phyloP scores from a whole-genome alignment of 177 flowering plant species.

The Vitis hybrid region DNA sequence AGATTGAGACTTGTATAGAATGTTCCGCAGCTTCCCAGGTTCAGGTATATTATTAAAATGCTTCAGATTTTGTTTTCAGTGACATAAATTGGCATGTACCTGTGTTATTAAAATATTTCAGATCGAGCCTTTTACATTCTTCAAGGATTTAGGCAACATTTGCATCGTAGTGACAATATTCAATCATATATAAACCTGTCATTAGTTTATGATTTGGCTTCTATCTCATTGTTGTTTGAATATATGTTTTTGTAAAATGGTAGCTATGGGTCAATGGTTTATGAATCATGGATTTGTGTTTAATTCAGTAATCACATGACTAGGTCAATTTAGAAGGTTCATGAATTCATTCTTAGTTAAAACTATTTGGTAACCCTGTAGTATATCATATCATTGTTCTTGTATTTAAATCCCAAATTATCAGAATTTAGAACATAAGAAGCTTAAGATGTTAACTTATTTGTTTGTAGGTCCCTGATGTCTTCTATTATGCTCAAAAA shows the following conservation, averaged over 20 bases:
- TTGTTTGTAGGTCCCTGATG: slow-evolving; percentile 20
- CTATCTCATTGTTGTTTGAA: too few species aligned
- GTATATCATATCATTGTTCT: not conserved
- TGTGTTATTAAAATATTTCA: not conserved
- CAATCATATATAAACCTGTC: too few species aligned
- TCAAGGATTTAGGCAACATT: too few species aligned
- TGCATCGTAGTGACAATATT: too few species aligned
- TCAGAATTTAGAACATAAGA: not conserved
- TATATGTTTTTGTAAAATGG: too few species aligned
- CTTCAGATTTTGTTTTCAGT: not conserved
- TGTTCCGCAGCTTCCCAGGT: slow-evolving; percentile 21
- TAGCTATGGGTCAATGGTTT: not conserved
- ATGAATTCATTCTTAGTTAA: not conserved
- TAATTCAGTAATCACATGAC: too few species aligned
- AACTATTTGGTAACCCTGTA: not conserved
- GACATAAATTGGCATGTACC: not conserved
- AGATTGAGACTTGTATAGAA: slow-evolving; percentile 24
- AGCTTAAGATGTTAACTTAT: not conserved
- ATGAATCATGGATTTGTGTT: not conserved
- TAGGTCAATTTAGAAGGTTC: not conserved
- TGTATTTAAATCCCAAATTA: not conserved
- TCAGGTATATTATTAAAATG: slow-evolving; percentile 10
- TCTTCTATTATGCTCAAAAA: slow-evolving; percentile 23
- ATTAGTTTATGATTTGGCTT: too few species aligned
- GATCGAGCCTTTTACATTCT: too few species aligned